These are phyloP conservation scores for Hippophae tibetana DNA, from an alignment of 306 rosid species.

Conservation along the genomic window DNA sequence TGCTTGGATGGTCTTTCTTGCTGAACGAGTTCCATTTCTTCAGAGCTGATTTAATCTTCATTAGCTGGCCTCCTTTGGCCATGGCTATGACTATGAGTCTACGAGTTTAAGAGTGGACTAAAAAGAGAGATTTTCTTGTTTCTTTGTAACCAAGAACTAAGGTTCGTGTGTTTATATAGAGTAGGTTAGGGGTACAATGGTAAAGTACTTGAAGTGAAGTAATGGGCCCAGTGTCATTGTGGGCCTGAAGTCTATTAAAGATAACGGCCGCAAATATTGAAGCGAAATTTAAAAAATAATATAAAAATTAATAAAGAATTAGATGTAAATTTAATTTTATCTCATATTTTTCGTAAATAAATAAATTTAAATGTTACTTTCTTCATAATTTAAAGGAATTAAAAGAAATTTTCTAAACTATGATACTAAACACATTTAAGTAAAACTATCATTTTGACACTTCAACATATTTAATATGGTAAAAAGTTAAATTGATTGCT, in stretches of 20 bases:
- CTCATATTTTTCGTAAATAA: no score
- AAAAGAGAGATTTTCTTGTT: slow-evolving; percentile 4
- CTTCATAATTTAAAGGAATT: no score
- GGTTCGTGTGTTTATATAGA: slow-evolving; percentile 35
- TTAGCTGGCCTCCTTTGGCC: slow-evolving; percentile 73
- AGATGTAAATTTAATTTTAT: no score
- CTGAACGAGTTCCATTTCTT: slow-evolving; percentile 88
- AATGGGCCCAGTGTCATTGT: slow-evolving; percentile 2
- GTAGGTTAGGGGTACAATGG: slow-evolving; percentile 28
- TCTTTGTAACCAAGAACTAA: slow-evolving; percentile 24
- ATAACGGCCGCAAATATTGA: no score
- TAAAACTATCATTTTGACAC: no score
- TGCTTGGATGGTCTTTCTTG: slow-evolving; percentile 41
- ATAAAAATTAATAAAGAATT: no score
- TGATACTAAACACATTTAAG: no score
- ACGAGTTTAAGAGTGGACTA: slow-evolving; percentile 6
- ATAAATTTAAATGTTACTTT: no score
- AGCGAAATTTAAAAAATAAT: no score
- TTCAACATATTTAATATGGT: no score
- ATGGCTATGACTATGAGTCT: slow-evolving; percentile 10
- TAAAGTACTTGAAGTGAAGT: slow-evolving; percentile 6
- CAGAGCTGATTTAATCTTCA: slow-evolving; percentile 60
- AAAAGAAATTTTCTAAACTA: no score
- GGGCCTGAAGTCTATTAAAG: background rate
- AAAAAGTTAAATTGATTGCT: no score